Evolutionary conservation across 345 rosid species (phyloP).

Genomic region (Populus tremula): DNA sequence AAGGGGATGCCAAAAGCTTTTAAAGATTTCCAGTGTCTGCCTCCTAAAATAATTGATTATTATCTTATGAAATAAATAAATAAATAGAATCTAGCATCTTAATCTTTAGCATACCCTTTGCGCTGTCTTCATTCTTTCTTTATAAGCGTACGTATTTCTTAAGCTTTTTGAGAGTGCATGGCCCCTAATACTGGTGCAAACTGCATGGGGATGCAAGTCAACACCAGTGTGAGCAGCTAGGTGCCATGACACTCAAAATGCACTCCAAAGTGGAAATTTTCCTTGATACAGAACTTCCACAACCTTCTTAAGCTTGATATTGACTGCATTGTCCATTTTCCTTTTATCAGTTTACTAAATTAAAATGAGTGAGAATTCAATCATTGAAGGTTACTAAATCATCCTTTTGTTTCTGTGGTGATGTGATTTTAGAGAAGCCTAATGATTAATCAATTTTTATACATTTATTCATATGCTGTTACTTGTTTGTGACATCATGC

Average conservation of each 20-base stretch:
- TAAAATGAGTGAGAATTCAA: neutral
- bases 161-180: neutral
- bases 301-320: neutral
- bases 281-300: neutral
- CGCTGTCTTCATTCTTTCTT: neutral
- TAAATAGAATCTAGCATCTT: neutral
- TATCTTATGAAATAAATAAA: neutral
- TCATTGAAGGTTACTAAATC: neutral
- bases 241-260: neutral
- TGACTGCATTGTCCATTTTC: neutral
- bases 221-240: neutral
- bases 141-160: neutral
- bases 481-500: neutral
- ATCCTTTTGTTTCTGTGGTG: neutral
- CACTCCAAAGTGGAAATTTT: neutral
- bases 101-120: neutral
- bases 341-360: neutral
- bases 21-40: neutral
- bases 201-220: neutral
- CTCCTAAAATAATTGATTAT: neutral
- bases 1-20: neutral
- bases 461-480: neutral
- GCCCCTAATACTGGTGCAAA: neutral
- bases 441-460: neutral
- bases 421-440: neutral